Evolutionary conservation across 129 eudicot genomes (phyloP).

Genomic region (Artemisia annua): DNA sequence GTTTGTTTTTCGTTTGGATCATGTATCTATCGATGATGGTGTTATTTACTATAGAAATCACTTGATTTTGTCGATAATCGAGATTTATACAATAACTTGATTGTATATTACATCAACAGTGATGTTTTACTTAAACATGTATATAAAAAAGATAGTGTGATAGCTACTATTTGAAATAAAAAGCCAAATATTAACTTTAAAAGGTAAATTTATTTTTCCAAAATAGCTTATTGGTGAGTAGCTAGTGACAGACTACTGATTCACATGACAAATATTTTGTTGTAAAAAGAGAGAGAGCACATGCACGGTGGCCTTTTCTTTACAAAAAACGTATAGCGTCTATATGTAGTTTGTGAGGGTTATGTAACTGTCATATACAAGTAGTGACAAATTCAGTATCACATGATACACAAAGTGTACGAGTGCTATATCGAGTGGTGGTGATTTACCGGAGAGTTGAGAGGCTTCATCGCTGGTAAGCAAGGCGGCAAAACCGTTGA

Average conservation of each 20-base stretch:
- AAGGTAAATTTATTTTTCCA: neutral
- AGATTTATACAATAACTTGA: too few species aligned
- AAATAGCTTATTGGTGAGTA: conserved; percentile 9
- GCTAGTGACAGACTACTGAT: conserved; percentile 9
- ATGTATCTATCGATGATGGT: too few species aligned
- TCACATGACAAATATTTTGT: conserved; percentile 25
- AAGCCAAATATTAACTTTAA: neutral
- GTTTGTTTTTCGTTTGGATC: too few species aligned
- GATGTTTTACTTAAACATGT: too few species aligned
- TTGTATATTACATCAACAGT: too few species aligned
- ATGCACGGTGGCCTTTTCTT: conserved; percentile 1
- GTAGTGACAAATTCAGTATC: conserved; percentile 19
- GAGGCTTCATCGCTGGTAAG: conserved; percentile 77
- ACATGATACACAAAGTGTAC: neutral
- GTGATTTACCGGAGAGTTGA: conserved; percentile 55
- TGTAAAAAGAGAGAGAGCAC: conserved; percentile 10
- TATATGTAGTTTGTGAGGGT: neutral
- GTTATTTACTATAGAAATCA: too few species aligned
- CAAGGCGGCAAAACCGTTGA: conserved; percentile 86
- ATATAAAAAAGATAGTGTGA: too few species aligned
- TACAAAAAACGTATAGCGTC: neutral
- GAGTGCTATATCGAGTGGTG: neutral
- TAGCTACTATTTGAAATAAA: neutral
- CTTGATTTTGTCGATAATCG: too few species aligned
- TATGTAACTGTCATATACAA: neutral